A percentile compares a stretch with the other conserved stretches of the same genome.
These are phyloP conservation scores for Teunomyces cretensis DNA, from an alignment of 805 yeast genomes.

Conservation along the genomic window DNA sequence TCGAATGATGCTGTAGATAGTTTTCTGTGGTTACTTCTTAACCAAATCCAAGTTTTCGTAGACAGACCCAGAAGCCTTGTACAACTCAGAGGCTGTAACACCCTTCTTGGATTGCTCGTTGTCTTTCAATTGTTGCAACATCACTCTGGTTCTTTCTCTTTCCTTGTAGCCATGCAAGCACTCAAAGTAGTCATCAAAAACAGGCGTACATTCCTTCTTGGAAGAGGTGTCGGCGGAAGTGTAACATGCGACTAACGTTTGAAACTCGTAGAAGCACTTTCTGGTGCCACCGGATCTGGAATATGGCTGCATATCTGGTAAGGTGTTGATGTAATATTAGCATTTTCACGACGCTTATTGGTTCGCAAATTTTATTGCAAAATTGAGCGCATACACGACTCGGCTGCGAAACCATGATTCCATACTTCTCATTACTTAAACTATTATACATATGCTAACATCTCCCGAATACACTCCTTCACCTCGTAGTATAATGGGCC, in stretches of 20 bases:
- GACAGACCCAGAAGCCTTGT: slow-evolving; percentile 39
- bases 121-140: slow-evolving; percentile 47
- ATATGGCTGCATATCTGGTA: slow-evolving; percentile 41
- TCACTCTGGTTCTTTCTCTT: slow-evolving; percentile 44
- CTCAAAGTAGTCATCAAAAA: slow-evolving; percentile 46
- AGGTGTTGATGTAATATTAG: not conserved
- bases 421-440: not conserved
- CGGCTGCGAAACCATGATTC: not conserved
- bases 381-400: slow-evolving; percentile 8
- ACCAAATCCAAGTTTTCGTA: slow-evolving; percentile 47
- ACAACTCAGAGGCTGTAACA: slow-evolving; percentile 43
- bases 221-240: slow-evolving; percentile 44
- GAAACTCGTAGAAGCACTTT: slow-evolving; percentile 48
- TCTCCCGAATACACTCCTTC: slow-evolving; percentile 64
- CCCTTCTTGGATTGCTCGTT: slow-evolving; percentile 42
- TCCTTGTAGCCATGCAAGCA: slow-evolving; percentile 49
- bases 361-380: slow-evolving; percentile 1
- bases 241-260: slow-evolving; percentile 43
- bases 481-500: slow-evolving; percentile 77
- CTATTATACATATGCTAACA: slow-evolving; percentile 68
- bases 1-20: not conserved
- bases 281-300: slow-evolving; percentile 49
- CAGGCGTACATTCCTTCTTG: slow-evolving; percentile 43
- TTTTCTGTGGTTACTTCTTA: slow-evolving; percentile 9
- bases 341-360: slow-evolving; percentile 7